Base-by-base conservation (phyloP, 306 rosid genomes). In the Quercus agrifolia region DNA sequence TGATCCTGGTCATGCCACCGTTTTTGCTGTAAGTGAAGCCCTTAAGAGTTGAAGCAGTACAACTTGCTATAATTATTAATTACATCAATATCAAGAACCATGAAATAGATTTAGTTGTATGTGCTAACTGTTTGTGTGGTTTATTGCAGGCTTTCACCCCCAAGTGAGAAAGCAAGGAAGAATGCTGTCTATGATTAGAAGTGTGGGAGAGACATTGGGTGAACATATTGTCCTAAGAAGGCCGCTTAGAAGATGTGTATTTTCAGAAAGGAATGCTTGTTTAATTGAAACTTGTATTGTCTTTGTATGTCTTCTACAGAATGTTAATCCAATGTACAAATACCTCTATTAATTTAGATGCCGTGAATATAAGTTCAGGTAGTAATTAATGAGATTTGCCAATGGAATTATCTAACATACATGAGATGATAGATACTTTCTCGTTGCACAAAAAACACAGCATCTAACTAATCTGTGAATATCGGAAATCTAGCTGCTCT, bases 1-100 rank as follows among this genome's bases (percentile, higher is more conserved):
- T 8, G 94, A 90, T 82, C 94, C 94, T 19, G 93, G 94, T 31
- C 97, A 90, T 74, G 97, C 94, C 79, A 90, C 89, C 67, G 55
- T 90, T 71, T 89, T 91, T 56, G 80, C 91, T 70, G 96, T 91
- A 74, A 83, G 92, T 86, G 13, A 31, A 14, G 0, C 30, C 35
- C 64, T 62, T 3, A 14, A 38, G 13, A 38, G 7, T 13, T 30
- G 31, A n/a, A n/a, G 3, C 69, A 74, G 12, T 41, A 13, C 10
- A 63, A 55, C 57, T 72, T 10, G 15, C 21, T 73, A 31, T n/a
- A 9, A 66, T 27, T 15, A 27, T 5, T 11, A 21, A 20, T 10
- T 35, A 12, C 4, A 20, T 54, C 6, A 74, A n/a, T 13, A 41
- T 63, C 1, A 30, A 38, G 13, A 17, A 46, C 14, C 30, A 63